phyloP scores from a whole-genome alignment of 2,329 filamentous ascomycete genomes.

The Stemphylium vesicarium region DNA sequence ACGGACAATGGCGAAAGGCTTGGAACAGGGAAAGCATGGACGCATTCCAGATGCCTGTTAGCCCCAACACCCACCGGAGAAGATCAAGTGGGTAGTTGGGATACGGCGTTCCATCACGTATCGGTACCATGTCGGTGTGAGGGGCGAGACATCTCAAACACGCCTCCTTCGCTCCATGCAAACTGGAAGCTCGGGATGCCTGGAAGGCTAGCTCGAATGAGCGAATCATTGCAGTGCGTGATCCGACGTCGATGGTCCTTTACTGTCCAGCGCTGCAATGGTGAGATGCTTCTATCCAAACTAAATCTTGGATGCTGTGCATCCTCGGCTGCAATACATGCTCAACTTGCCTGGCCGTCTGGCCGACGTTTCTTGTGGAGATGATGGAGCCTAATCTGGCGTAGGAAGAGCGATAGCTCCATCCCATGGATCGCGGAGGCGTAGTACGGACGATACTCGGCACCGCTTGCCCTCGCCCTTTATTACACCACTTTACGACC shows the following conservation, averaged over 20 bases:
- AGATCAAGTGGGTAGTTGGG: background rate
- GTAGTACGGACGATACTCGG: slow-evolving; percentile 39
- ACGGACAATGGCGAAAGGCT: slow-evolving; percentile 6
- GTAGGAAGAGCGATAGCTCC: slow-evolving; percentile 25
- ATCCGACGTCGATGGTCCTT: slow-evolving; percentile 7
- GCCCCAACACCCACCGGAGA: slow-evolving; percentile 1
- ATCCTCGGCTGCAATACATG: slow-evolving; percentile 22
- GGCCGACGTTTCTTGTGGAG: slow-evolving; percentile 34
- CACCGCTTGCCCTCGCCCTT: slow-evolving; percentile 23
- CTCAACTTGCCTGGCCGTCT: slow-evolving; percentile 15
- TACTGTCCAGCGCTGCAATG: slow-evolving; percentile 13
- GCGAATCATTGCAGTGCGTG: slow-evolving; percentile 12
- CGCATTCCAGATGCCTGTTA: slow-evolving; percentile 13
- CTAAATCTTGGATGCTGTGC: slow-evolving; percentile 13
- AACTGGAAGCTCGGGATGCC: slow-evolving; percentile 14
- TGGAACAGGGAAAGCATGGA: slow-evolving; percentile 4
- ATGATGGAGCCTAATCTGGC: slow-evolving; percentile 36
- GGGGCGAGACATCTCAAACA: slow-evolving; percentile 24
- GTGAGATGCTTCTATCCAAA: slow-evolving; percentile 19
- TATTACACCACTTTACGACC: slow-evolving; percentile 21
- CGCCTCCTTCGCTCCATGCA: slow-evolving; percentile 17
- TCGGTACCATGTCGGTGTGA: slow-evolving; percentile 16
- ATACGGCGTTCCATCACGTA: slow-evolving; percentile 15
- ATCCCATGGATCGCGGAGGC: slow-evolving; percentile 27
- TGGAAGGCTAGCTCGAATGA: slow-evolving; percentile 3